Evolutionary conservation across 768 basidiomycete genomes (phyloP).

Genomic region (Serpula lacrymans): DNA sequence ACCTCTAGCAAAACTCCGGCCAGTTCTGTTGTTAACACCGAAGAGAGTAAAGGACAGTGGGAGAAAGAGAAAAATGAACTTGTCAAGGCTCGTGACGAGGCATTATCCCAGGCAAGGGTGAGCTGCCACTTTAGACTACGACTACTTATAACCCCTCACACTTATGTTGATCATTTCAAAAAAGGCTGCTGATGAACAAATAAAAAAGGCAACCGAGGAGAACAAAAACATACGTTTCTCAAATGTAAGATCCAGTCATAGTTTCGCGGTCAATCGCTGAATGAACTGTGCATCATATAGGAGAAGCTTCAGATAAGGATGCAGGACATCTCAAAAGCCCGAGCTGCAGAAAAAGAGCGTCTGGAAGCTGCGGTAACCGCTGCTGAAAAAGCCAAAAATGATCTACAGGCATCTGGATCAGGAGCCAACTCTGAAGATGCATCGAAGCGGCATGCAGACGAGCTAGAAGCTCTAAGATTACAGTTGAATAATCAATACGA

Average conservation of each 20-base stretch:
- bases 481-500: conserved; percentile 52
- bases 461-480: conserved; percentile 53
- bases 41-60: conserved; percentile 39
- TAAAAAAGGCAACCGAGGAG: conserved; percentile 42
- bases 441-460: conserved; percentile 53
- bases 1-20: conserved; percentile 22
- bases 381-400: conserved; percentile 54
- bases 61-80: conserved; percentile 65
- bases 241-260: conserved; percentile 16
- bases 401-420: conserved; percentile 28
- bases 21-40: conserved; percentile 20
- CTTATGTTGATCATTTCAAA: conserved; percentile 2
- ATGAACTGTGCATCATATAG: conserved; percentile 27
- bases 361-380: conserved; percentile 51
- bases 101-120: conserved; percentile 57
- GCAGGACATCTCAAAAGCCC: conserved; percentile 48
- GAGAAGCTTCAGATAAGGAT: conserved; percentile 61
- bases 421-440: conserved; percentile 35
- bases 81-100: conserved; percentile 56
- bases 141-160: conserved; percentile 1
- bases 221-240: conserved; percentile 36
- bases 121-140: conserved; percentile 8
- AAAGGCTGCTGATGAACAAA: conserved; percentile 40
- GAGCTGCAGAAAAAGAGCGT: conserved; percentile 39
- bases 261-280: too few relatives aligned